phyloP scores from a whole-genome alignment of 768 basidiomycete genomes.

The Suillus lakei region DNA sequence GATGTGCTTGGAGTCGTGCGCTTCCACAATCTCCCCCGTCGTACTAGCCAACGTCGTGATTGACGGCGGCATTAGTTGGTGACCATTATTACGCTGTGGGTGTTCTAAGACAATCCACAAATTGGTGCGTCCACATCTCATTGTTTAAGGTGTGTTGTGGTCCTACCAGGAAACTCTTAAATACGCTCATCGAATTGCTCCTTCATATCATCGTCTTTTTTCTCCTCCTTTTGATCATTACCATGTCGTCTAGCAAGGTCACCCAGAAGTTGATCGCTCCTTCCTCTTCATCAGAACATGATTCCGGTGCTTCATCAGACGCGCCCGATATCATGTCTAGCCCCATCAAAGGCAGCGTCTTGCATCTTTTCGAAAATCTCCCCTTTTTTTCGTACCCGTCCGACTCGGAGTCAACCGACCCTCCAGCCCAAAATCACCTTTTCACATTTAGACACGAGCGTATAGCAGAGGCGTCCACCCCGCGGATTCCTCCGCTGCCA shows the following conservation, averaged over 20 bases:
- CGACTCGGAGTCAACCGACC: not conserved
- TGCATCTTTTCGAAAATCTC: not conserved
- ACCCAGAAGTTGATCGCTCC: slow-evolving; percentile 12
- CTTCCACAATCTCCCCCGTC: not conserved
- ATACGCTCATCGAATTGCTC: not conserved
- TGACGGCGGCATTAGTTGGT: not conserved
- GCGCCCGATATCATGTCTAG: not conserved
- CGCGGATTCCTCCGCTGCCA: no score
- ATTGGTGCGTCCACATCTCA: slow-evolving; percentile 14
- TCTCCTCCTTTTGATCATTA: not conserved
- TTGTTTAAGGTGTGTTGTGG: not conserved
- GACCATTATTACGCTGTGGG: not conserved
- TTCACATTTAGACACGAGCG: not conserved
- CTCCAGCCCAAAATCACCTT: not conserved
- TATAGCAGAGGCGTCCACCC: not conserved
- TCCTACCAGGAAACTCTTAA: not conserved
- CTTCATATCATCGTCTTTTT: not conserved
- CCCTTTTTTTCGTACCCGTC: not conserved
- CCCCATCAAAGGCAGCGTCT: not conserved
- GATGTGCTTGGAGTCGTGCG: no score
- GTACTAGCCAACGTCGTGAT: no score
- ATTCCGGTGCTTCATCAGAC: not conserved
- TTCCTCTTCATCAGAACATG: not conserved
- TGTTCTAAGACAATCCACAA: not conserved
- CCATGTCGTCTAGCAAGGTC: slow-evolving; percentile 21